Percentiles rank a stretch among this genome's conserved stretches.
Conservation (phyloP, 768 basidiomycete species). For the Lactarius akahatsu region DNA sequence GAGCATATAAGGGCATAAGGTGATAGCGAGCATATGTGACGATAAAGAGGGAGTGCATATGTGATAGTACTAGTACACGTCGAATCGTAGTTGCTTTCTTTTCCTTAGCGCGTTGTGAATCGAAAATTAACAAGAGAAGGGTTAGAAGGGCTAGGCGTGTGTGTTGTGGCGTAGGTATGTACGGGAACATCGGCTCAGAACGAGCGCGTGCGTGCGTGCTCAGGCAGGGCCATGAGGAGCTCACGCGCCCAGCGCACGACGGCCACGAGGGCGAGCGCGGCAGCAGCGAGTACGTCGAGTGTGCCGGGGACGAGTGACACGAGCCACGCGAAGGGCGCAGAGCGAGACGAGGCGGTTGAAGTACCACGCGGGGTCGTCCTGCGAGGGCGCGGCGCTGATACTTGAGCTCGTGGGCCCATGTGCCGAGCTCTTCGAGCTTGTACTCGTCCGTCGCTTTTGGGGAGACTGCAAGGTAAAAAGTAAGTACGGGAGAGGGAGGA, state of each 20-base stretch:
- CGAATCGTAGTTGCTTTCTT: not conserved
- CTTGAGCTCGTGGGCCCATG: slow-evolving; percentile 18
- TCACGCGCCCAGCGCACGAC: slow-evolving; percentile 6
- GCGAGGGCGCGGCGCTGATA: slow-evolving; percentile 22
- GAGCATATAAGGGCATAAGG: not conserved
- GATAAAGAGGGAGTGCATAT: not conserved
- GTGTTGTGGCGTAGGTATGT: not conserved
- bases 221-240: not conserved
- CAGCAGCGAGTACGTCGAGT: not conserved
- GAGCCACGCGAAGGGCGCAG: slow-evolving; percentile 24
- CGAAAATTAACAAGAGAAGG: not conserved
- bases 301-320: slow-evolving; percentile 18
- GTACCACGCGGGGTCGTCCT: slow-evolving; percentile 20
- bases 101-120: not conserved
- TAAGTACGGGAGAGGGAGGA: not conserved
- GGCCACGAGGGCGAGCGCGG: not conserved
- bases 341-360: slow-evolving; percentile 19
- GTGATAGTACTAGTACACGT: not conserved
- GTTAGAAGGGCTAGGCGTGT: not conserved
- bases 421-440: slow-evolving; percentile 20
- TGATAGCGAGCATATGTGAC: not conserved
- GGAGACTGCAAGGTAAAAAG: not conserved
- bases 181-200: not conserved
- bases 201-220: not conserved
- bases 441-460: slow-evolving; percentile 15